A percentile compares a stretch with the other conserved stretches of the same genome.
Evolutionary conservation across 441 rosid species (phyloP).

Genomic region (Cnidoscolus chayamansa): DNA sequence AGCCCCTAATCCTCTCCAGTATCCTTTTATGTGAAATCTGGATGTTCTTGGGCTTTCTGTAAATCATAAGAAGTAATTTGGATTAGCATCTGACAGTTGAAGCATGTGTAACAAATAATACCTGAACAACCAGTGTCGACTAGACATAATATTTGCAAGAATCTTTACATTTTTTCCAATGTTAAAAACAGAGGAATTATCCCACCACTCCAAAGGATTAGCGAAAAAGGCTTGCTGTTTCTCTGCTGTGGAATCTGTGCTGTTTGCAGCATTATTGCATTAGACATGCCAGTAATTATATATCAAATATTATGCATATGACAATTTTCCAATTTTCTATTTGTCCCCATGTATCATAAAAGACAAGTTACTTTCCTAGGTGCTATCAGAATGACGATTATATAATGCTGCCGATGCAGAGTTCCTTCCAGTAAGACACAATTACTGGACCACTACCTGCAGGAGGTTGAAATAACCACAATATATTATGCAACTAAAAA

Average conservation of each 20-base stretch:
- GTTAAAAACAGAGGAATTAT: slow-evolving; percentile 27
- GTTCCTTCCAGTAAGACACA: slow-evolving; percentile 49
- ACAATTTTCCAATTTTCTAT: neutral
- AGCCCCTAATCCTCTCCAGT: slow-evolving; percentile 73
- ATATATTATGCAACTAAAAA: neutral
- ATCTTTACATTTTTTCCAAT: neutral
- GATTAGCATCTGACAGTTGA: neutral
- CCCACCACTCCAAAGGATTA: slow-evolving; percentile 66
- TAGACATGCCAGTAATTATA: slow-evolving; percentile 31
- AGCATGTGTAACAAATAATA: neutral
- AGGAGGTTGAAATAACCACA: slow-evolving; percentile 3
- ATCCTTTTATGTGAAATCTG: slow-evolving; percentile 74
- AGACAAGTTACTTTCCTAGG: slow-evolving; percentile 31
- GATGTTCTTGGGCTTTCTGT: slow-evolving; percentile 59
- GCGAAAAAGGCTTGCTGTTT: slow-evolving; percentile 66
- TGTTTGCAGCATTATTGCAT: slow-evolving; percentile 30
- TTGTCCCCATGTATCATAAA: neutral
- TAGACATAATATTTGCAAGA: neutral
- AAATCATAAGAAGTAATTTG: neutral
- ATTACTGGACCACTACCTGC: slow-evolving; percentile 58
- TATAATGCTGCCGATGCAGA: slow-evolving; percentile 22
- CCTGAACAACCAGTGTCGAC: neutral
- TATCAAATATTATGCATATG: neutral
- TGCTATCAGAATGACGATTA: slow-evolving; percentile 32
- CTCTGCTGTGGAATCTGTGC: slow-evolving; percentile 25